phyloP scores from a whole-genome alignment of 2,329 filamentous ascomycete genomes.

The Fusarium sambucinum region DNA sequence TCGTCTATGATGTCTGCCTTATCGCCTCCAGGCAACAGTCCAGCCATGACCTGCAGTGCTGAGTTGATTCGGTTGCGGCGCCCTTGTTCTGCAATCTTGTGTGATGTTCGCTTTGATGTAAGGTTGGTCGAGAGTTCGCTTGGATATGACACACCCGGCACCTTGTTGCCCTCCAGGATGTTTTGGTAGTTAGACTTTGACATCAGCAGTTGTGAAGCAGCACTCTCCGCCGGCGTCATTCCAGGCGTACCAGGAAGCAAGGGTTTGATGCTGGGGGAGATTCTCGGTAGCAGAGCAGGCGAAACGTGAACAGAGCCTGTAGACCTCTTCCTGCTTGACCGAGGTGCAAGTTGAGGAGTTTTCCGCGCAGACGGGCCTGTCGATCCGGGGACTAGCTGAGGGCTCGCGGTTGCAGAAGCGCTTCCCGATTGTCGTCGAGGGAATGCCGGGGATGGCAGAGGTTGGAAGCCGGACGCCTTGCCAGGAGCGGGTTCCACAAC shows the following conservation, averaged over 20 bases:
- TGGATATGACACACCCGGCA: slow-evolving; percentile 91
- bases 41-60: slow-evolving; percentile 90
- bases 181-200: slow-evolving; percentile 99
- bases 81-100: slow-evolving; percentile 98
- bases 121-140: slow-evolving; percentile 92
- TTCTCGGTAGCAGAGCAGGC: slow-evolving; percentile 86
- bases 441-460: slow-evolving; percentile 63
- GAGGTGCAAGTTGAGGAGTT: slow-evolving; percentile 68
- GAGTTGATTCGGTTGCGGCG: slow-evolving; percentile 95
- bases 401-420: slow-evolving; percentile 73
- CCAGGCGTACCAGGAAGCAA: slow-evolving; percentile 74
- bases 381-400: slow-evolving; percentile 68
- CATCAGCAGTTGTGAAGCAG: slow-evolving; percentile 80
- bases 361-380: slow-evolving; percentile 61
- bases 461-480: slow-evolving; percentile 65
- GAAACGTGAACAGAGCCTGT: slow-evolving; percentile 81
- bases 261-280: slow-evolving; percentile 95
- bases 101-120: slow-evolving; percentile 95
- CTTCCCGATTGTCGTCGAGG: slow-evolving; percentile 56
- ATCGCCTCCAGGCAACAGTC: slow-evolving; percentile 76
- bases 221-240: slow-evolving; percentile 66
- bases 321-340: slow-evolving; percentile 77
- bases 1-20: slow-evolving; percentile 57
- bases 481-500: slow-evolving; percentile 56
- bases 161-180: slow-evolving; percentile 90